Percentiles rank a stretch among this genome's conserved stretches.
Conservation (phyloP, 192 early-diverging fungal species). For the Backusella liffmaniae region DNA sequence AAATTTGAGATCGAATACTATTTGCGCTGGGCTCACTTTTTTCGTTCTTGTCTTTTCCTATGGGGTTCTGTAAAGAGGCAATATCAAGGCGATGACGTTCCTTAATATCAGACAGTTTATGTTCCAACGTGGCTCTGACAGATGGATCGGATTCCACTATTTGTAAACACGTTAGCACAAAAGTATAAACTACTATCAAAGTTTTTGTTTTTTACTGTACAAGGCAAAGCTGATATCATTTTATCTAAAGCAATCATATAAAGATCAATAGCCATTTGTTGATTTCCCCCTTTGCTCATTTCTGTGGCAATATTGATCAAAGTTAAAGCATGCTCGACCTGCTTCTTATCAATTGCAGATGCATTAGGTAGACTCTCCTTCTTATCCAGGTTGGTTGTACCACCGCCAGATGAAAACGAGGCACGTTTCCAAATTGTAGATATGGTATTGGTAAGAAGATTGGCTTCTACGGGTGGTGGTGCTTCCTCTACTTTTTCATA, state of each 20-base stretch:
- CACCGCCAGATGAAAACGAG: conserved; percentile 1
- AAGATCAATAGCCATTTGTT: conserved; percentile 21
- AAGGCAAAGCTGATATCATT: conserved; percentile 19
- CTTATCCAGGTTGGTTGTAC: not conserved
- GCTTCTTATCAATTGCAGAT: conserved; percentile 6
- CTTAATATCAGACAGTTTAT: conserved; percentile 13
- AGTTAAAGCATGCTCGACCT: conserved; percentile 22
- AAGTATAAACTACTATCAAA: not conserved
- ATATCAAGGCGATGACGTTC: conserved; percentile 13
- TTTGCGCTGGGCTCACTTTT: not conserved
- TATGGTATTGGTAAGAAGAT: not conserved
- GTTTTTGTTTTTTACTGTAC: conserved; percentile 6
- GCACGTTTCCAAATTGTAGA: conserved; percentile 8
- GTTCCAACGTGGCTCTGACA: conserved; percentile 4
- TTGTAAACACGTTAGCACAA: not conserved
- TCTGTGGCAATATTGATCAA: conserved; percentile 25
- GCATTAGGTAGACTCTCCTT: not conserved
- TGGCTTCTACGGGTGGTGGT: not conserved
- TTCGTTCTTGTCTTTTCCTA: not conserved
- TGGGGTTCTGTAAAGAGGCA: not conserved
- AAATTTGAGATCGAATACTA: conserved; percentile 5
- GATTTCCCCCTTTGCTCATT: conserved; percentile 18
- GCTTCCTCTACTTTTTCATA: conserved; percentile 8
- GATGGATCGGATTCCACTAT: conserved; percentile 20
- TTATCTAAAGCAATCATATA: conserved; percentile 28